phyloP scores from a whole-genome alignment of 805 yeast genomes.

The Metahyphopichia silvanorum region DNA sequence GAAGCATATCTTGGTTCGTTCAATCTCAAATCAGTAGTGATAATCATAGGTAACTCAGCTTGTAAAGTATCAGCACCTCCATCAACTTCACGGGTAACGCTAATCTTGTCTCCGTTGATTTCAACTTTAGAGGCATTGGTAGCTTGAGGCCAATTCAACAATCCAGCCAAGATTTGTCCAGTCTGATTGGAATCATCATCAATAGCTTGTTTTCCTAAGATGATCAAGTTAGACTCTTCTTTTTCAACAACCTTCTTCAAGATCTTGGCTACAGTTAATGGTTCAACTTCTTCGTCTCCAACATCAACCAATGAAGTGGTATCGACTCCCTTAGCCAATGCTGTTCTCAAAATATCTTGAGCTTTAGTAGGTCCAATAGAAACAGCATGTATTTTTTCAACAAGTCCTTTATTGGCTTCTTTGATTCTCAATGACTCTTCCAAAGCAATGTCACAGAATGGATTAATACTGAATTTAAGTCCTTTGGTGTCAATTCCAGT shows the following conservation, averaged over 20 bases:
- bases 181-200: slow-evolving; percentile 95
- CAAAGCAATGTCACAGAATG: slow-evolving; percentile 96
- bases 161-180: slow-evolving; percentile 94
- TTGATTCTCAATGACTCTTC: slow-evolving; percentile 87
- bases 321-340: slow-evolving; percentile 95
- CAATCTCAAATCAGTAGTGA: slow-evolving; percentile 90
- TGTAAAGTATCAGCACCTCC: slow-evolving; percentile 87
- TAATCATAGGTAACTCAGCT: slow-evolving; percentile 76
- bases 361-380: slow-evolving; percentile 85
- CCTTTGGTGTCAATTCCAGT: slow-evolving; percentile 87
- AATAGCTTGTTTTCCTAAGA: slow-evolving; percentile 94
- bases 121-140: slow-evolving; percentile 89
- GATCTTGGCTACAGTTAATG: slow-evolving; percentile 84
- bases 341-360: slow-evolving; percentile 83
- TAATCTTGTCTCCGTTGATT: slow-evolving; percentile 52
- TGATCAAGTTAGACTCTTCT: slow-evolving; percentile 70
- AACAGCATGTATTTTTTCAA: slow-evolving; percentile 85
- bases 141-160: slow-evolving; percentile 94
- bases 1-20: slow-evolving; percentile 96
- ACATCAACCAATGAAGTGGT: slow-evolving; percentile 77
- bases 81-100: slow-evolving; percentile 89
- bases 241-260: slow-evolving; percentile 69
- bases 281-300: slow-evolving; percentile 74
- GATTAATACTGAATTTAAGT: slow-evolving; percentile 89
- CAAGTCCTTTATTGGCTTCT: slow-evolving; percentile 60